Base-by-base conservation (phyloP, 805 yeast genomes). In the Debaryomyces hansenii region DNA sequence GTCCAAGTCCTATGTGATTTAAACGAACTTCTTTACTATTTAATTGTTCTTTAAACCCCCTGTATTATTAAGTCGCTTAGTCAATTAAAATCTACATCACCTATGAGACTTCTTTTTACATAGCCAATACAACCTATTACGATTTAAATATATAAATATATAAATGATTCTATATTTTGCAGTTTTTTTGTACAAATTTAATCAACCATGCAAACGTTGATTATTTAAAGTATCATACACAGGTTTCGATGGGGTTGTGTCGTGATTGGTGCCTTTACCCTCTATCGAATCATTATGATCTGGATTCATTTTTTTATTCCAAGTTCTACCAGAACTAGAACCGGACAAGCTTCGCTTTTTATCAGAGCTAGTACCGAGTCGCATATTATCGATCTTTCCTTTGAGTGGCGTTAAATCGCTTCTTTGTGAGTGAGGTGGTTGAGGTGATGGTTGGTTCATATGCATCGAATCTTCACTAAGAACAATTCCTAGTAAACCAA, bases 1-100 rank as follows among this genome's bases (percentile, higher is more conserved):
- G 99, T 45, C 95, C 96, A 46, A 69, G 74, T 60, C 78, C 78
- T 31, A 59, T 70, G 67, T 69, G 53, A 56, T 29, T 42, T 28
- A 4, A 32, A 11, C 11, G 11, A 12, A 5, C 16, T 14, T 31
- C 16, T n/a, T 14, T 31, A 31, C 11, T 8, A 31, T n/a, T 24
- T 37, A 15, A 16, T 9, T 37, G 18, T 14, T 31, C 34, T 31
- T 31, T 8, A n/a, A 31, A 12, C 11, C 34, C 7, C 34, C 16
- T 37, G 41, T 37, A 37, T 21, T 37, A 37, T 37, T 31, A 31
- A 31, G 3, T 31, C 34, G 27, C 7, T 24, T 24, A 24, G 4
- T 24, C 4, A 31, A 5, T 14, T 31, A 31, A 31, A 11, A 8
- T 8, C 16, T 31, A 31, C 34, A n/a, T 31, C 9, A 31, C 7